phyloP scores from a whole-genome alignment of 2,329 filamentous ascomycete genomes.

The Venturia nashicola region DNA sequence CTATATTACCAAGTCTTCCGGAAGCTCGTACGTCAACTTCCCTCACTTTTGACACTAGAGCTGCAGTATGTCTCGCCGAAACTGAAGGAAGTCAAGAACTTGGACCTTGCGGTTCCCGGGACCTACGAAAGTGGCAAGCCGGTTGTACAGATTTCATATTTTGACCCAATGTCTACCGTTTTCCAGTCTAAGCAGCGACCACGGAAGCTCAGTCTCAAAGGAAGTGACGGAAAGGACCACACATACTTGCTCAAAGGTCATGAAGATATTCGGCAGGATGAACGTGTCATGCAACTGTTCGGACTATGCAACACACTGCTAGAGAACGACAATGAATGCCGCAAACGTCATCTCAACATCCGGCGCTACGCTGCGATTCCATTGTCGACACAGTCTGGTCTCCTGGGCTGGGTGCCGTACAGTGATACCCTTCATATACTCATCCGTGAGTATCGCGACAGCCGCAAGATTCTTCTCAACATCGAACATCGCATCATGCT shows the following conservation, averaged over 20 bases:
- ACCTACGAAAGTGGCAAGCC: slow-evolving; percentile 75
- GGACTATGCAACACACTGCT: slow-evolving; percentile 94
- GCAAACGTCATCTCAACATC: slow-evolving; percentile 94
- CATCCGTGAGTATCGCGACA: slow-evolving; percentile 95
- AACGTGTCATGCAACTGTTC: slow-evolving; percentile 98
- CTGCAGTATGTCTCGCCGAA: slow-evolving; percentile 95
- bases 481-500: slow-evolving; percentile 99
- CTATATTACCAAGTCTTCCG: slow-evolving; percentile 98
- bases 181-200: slow-evolving; percentile 97
- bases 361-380: slow-evolving; percentile 95
- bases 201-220: slow-evolving; percentile 74
- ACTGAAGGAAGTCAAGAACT: slow-evolving; percentile 68
- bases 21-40: slow-evolving; percentile 84
- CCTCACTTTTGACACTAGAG: slow-evolving; percentile 84
- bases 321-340: slow-evolving; percentile 85
- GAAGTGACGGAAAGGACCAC: slow-evolving; percentile 79
- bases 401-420: slow-evolving; percentile 93
- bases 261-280: slow-evolving; percentile 96
- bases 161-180: slow-evolving; percentile 80
- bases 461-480: slow-evolving; percentile 91
- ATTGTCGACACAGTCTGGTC: slow-evolving; percentile 87
- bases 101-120: slow-evolving; percentile 91
- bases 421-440: slow-evolving; percentile 94
- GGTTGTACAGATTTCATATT: slow-evolving; percentile 74
- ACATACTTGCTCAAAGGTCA: slow-evolving; percentile 95